Evolutionary conservation across 306 rosid species (phyloP), one percentile per base, ranked within the genome.

Genomic region (Abrus precatorius): DNA sequence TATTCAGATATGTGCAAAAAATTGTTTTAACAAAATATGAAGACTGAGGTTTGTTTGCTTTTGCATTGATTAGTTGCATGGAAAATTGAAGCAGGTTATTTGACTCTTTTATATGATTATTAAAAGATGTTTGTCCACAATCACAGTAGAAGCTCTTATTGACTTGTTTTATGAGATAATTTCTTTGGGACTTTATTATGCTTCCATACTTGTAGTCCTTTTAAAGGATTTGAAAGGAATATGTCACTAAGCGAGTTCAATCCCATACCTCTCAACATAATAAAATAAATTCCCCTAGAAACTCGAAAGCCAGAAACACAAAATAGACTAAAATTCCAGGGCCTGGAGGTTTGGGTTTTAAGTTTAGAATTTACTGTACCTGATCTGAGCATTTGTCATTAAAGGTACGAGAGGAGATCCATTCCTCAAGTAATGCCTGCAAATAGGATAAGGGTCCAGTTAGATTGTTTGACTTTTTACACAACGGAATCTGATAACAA

Each of bases 371-470:
- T 78, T 43, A 52, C 20, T 1, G 11, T 84, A 95, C 99, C 98
- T 89, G 88, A 53, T 80, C 80, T 27, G 88, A 86, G 81, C 83
- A 89, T 79, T 89, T 91, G 47, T 89, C 99, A 36, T 52, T 86
- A 76, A 89, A 87, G 45, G 92, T 84, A 38, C 91, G 89, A 36
- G 85, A 81, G 7, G 88, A 73, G 47, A 95, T 89, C 94, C 94
- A 94, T 79, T 95, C 99, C 88, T 95, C 99, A 55, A 95, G 92
- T 78, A 95, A 87, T 84, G 99, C 99, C 99, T 93, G 89, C 76
- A 75, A 72, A 82, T 53, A 53, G 57, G 70, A 59, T 45, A 52
- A 34, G 8, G 56, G 48, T 60, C n/a, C 33, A 45, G 69, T 76
- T 55, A 60, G 43, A 67, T 75, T 55, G 75, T 40, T 32, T 65